Conservation (phyloP, 129 eudicot genomes). For the Lonicera japonica region DNA sequence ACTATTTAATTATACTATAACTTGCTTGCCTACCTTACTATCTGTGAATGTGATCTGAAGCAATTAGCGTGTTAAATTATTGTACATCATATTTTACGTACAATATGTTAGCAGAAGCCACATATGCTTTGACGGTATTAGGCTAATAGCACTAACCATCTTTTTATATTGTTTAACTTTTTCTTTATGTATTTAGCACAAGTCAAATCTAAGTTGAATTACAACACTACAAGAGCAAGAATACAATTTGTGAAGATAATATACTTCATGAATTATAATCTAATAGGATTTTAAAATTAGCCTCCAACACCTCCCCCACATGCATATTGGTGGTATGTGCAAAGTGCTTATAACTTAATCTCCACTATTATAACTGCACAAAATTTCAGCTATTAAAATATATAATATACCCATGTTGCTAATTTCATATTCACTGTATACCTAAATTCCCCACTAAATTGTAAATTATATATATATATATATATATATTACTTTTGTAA, state of each 20-base stretch:
- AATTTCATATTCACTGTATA: slow-evolving; percentile 5
- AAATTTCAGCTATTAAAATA: slow-evolving; percentile 1
- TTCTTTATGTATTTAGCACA: neutral
- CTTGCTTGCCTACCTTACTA: too few relatives aligned
- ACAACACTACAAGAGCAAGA: neutral
- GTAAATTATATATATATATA: too few relatives aligned
- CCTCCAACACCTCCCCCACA: slow-evolving; percentile 36
- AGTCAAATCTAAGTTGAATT: neutral
- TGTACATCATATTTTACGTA: too few relatives aligned
- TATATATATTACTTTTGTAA: slow-evolving; percentile 5
- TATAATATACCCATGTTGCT: neutral
- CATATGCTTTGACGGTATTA: too few relatives aligned
- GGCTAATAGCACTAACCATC: too few relatives aligned
- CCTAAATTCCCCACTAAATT: neutral
- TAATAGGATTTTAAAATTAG: neutral
- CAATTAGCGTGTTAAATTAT: too few relatives aligned
- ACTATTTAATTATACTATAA: too few relatives aligned
- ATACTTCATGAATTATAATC: neutral
- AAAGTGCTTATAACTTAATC: slow-evolving; percentile 4
- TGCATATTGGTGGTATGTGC: slow-evolving; percentile 15
- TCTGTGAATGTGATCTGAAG: too few relatives aligned
- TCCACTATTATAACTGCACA: slow-evolving; percentile 7
- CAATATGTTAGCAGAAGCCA: too few relatives aligned
- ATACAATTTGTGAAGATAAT: neutral
- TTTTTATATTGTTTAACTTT: too few relatives aligned